Evolutionary conservation across 116 monocot genomes (phyloP).

Genomic region (Iris pallida): DNA sequence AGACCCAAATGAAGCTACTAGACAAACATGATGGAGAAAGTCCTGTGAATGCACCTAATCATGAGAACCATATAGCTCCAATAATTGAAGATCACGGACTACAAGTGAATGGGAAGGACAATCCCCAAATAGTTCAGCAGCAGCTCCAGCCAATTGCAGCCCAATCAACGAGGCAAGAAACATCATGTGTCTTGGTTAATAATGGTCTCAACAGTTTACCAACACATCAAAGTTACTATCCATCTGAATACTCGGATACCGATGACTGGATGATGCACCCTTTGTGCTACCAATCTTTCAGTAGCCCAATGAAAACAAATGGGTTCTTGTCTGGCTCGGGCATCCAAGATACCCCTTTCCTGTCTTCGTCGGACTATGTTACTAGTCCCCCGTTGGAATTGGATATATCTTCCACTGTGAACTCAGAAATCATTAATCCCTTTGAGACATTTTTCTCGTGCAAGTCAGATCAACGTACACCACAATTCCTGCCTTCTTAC

Average conservation of each 20-base stretch:
- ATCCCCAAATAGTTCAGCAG: constrained; percentile 10
- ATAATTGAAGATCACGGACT: constrained; percentile 6
- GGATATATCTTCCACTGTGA: constrained; percentile 43
- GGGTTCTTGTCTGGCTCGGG: not conserved
- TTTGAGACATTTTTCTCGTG: constrained; percentile 24
- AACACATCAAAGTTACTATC: constrained; percentile 7
- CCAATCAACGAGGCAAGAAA: constrained; percentile 11
- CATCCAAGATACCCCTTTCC: constrained; percentile 18
- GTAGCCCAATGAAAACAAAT: not conserved
- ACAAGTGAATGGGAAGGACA: constrained; percentile 1
- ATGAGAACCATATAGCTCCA: constrained; percentile 7
- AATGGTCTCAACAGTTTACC: constrained; percentile 8
- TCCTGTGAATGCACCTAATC: constrained; percentile 1
- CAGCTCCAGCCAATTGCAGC: constrained; percentile 14
- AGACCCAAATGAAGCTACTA: constrained; percentile 11
- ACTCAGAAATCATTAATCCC: constrained; percentile 22
- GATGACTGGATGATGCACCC: constrained; percentile 22
- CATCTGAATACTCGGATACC: constrained; percentile 24
- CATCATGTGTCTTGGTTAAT: constrained; percentile 14
- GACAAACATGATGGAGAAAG: constrained; percentile 10
- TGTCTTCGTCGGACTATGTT: constrained; percentile 23
- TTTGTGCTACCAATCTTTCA: constrained; percentile 32
- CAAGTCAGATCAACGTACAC: constrained; percentile 16
- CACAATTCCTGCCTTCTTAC: constrained; percentile 20
- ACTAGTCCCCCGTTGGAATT: constrained; percentile 32